Percentiles rank a stretch among this genome's conserved stretches.
Conservation (phyloP, 805 yeast species). For the Wickerhamiella spandovensis region DNA sequence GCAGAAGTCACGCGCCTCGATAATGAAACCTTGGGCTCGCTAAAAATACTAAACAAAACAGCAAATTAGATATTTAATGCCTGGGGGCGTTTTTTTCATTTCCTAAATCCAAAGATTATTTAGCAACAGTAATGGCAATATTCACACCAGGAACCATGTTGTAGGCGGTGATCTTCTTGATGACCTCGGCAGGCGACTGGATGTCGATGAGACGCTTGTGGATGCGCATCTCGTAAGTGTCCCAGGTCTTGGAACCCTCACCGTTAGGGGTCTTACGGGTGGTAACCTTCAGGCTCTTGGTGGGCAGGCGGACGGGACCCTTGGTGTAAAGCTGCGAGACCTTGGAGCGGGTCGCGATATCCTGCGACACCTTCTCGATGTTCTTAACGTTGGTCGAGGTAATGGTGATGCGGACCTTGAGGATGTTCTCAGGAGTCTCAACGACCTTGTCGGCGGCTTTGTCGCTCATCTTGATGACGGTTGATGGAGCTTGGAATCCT, state of each 20-base stretch:
- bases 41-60: not conserved
- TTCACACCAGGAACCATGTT: conserved; percentile 99
- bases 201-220: conserved; percentile 99
- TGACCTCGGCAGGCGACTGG: conserved; percentile 87
- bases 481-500: not conserved
- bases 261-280: conserved; percentile 99
- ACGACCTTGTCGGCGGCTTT: conserved; percentile 57
- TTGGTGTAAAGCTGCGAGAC: conserved; percentile 67
- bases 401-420: conserved; percentile 98
- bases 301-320: conserved; percentile 99
- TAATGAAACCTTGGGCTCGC: not conserved
- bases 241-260: conserved; percentile 99
- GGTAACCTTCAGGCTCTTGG: conserved; percentile 93
- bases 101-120: conserved; percentile 13
- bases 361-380: conserved; percentile 88
- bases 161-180: conserved; percentile 93
- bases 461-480: conserved; percentile 24
- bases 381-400: conserved; percentile 98
- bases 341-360: conserved; percentile 80
- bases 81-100: not conserved
- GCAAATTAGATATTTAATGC: not conserved
- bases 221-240: conserved; percentile 98
- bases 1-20: not conserved
- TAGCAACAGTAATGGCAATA: conserved; percentile 37
- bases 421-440: conserved; percentile 70